Percentiles rank a stretch among this genome's conserved stretches.
Evolutionary conservation across 768 basidiomycete species (phyloP).

Genomic region (Rubroboletus satanas): DNA sequence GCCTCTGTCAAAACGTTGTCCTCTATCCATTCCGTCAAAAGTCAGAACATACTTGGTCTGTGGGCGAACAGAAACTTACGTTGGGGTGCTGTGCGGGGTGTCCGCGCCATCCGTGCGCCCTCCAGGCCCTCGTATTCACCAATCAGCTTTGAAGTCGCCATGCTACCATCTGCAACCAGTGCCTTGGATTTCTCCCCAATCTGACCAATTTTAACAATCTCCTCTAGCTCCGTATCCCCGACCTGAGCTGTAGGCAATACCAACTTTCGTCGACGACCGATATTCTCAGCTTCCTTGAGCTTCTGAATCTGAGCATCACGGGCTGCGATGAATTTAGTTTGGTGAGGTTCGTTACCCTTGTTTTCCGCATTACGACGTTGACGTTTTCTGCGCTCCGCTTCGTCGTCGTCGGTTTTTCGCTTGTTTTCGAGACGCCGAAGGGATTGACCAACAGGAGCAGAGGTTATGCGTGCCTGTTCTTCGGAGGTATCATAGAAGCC

Average conservation of each 20-base stretch:
- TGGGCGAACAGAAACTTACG: conserved; percentile 50
- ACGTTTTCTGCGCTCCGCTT: conserved; percentile 88
- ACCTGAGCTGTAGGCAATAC: conserved; percentile 88
- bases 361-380: conserved; percentile 61
- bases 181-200: conserved; percentile 87
- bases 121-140: conserved; percentile 93
- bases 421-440: conserved; percentile 94
- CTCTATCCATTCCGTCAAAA: conserved; percentile 46
- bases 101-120: conserved; percentile 85
- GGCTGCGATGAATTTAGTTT: conserved; percentile 95
- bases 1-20: conserved; percentile 95
- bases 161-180: conserved; percentile 75
- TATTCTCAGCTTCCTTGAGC: conserved; percentile 94
- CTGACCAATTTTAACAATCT: conserved; percentile 97
- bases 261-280: conserved; percentile 81
- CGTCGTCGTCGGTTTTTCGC: conserved; percentile 89
- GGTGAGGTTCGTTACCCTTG: conserved; percentile 68
- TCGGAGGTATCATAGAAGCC: conserved; percentile 98
- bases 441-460: conserved; percentile 89
- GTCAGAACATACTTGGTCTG: conserved; percentile 8
- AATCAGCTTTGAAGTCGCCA: conserved; percentile 79
- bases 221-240: conserved; percentile 90
- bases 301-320: conserved; percentile 98
- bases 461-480: conserved; percentile 80
- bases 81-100: conserved; percentile 91